These are phyloP conservation scores for Adansonia rubrostipa DNA, from an alignment of 441 rosid species.

Conservation along the genomic window DNA sequence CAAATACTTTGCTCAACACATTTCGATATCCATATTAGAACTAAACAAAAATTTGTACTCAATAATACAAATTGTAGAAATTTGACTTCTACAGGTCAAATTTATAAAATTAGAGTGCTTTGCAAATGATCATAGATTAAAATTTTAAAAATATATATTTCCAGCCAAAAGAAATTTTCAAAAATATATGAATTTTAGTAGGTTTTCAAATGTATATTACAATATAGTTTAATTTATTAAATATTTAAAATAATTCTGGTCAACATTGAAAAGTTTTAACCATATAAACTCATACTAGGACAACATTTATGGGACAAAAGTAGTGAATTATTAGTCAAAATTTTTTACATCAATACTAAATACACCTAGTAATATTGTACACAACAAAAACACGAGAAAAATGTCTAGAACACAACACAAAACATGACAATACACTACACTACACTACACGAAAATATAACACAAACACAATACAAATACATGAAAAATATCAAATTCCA, in stretches of 20 bases:
- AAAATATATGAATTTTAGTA: neutral
- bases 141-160: too few relatives aligned
- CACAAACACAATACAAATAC: neutral
- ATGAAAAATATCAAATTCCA: neutral
- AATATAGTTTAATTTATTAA: too few relatives aligned
- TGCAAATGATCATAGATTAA: neutral
- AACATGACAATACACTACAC: too few relatives aligned
- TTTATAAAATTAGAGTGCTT: too few relatives aligned
- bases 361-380: neutral
- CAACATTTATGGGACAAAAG: neutral
- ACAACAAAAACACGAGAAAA: neutral
- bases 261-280: neutral
- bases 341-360: neutral
- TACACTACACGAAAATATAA: too few relatives aligned
- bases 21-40: too few relatives aligned
- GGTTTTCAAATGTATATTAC: neutral
- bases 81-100: too few relatives aligned
- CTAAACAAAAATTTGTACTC: too few relatives aligned
- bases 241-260: neutral
- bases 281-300: neutral
- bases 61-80: too few relatives aligned
- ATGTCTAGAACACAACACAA: neutral
- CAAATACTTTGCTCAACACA: too few relatives aligned
- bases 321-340: neutral
- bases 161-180: neutral